Evolutionary conservation across 768 basidiomycete species (phyloP).

Genomic region (Ramaria rubella): DNA sequence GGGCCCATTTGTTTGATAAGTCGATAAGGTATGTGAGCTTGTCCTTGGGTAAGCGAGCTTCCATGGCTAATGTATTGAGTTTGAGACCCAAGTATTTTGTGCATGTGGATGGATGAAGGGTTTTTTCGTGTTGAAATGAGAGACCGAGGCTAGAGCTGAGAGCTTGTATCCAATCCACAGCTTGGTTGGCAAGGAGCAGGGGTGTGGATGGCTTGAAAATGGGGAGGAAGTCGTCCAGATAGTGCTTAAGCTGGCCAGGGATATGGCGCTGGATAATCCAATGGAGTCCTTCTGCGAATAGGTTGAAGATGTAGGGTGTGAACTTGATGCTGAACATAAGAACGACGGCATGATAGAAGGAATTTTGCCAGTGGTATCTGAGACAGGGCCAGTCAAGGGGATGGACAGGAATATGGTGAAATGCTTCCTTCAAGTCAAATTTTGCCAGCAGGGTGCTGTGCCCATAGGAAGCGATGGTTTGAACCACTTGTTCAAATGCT

Average conservation of each 20-base stretch:
- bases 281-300: conserved; percentile 35
- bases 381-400: too few species aligned
- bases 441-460: conserved; percentile 22
- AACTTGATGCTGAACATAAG: too few species aligned
- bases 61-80: conserved; percentile 22
- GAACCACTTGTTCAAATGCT: conserved; percentile 13
- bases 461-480: conserved; percentile 13
- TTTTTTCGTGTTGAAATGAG: conserved; percentile 25
- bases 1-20: too few species aligned
- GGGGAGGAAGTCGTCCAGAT: conserved; percentile 29
- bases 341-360: too few species aligned
- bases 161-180: conserved; percentile 26
- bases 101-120: conserved; percentile 11
- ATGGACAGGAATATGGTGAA: too few species aligned
- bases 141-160: conserved; percentile 26
- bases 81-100: conserved; percentile 19
- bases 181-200: conserved; percentile 7
- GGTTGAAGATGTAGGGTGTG: conserved; percentile 37
- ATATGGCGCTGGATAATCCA: conserved; percentile 34
- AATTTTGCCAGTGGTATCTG: too few species aligned
- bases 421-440: too few species aligned
- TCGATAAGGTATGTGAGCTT: conserved; percentile 27
- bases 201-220: conserved; percentile 4
- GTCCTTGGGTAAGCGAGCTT: conserved; percentile 27
- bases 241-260: conserved; percentile 3